phyloP scores from a whole-genome alignment of 176 grass and related monocot genomes.

The sorghum (Sorghum bicolor) region DNA sequence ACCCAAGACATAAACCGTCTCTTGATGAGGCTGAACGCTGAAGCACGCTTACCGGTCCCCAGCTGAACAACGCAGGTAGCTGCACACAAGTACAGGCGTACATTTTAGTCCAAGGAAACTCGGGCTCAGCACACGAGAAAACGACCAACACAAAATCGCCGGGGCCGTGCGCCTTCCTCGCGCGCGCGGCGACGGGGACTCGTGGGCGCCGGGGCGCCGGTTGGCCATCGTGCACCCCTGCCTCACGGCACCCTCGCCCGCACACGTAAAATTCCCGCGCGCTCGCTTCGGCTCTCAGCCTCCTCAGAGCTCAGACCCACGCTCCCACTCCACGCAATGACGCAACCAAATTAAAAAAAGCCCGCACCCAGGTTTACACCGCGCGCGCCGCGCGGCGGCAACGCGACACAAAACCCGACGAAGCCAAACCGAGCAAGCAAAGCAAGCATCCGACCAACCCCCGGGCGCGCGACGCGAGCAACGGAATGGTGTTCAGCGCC shows the following conservation, averaged over 20 bases:
- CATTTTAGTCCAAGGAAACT: neutral
- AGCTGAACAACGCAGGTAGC: neutral
- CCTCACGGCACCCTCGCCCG: neutral
- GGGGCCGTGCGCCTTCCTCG: neutral
- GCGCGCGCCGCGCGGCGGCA: constrained; percentile 15
- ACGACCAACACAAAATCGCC: neutral
- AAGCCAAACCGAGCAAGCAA: neutral
- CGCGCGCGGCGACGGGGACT: neutral
- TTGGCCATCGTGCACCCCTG: neutral
- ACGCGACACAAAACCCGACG: neutral
- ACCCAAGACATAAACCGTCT: neutral
- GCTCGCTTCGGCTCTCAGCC: neutral
- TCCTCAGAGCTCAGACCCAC: neutral
- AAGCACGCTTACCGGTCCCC: neutral
- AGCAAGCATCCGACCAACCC: neutral
- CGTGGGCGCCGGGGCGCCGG: too few species aligned
- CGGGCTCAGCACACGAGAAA: neutral
- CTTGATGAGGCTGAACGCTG: neutral
- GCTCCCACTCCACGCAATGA: constrained; percentile 1
- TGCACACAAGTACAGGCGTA: neutral
- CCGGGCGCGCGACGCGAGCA: neutral
- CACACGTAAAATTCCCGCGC: neutral
- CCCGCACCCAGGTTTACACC: neutral
- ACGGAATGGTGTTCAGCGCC: constrained; percentile 45
- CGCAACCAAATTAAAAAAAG: neutral